Conservation (phyloP, 2,329 filamentous ascomycete species). For the Talaromyces albobiverticillius region DNA sequence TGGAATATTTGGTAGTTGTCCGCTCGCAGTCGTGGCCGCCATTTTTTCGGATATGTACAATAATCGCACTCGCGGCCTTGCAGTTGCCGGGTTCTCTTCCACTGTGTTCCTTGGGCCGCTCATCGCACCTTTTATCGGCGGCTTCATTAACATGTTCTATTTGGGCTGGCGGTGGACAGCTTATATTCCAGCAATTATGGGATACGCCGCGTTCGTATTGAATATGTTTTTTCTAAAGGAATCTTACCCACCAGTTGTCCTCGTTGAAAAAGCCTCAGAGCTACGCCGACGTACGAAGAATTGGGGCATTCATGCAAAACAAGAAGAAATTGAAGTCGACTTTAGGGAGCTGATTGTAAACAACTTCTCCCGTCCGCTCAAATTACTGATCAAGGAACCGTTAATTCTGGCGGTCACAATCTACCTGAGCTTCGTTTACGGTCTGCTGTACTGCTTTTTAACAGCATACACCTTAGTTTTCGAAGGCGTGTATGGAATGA, state of each 20-base stretch:
- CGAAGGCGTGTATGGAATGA: conserved; percentile 26
- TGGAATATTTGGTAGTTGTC: conserved; percentile 51
- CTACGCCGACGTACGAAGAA: conserved; percentile 51
- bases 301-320: conserved; percentile 58
- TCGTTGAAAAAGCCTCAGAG: conserved; percentile 51
- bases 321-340: conserved; percentile 54
- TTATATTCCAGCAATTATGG: conserved; percentile 56
- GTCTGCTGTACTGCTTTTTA: conserved; percentile 25
- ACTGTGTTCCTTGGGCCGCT: conserved; percentile 51
- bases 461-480: conserved; percentile 31
- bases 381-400: conserved; percentile 40
- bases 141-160: conserved; percentile 47
- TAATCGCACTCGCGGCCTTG: conserved; percentile 45
- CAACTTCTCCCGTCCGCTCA: conserved; percentile 46
- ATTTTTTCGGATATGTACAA: conserved; percentile 49
- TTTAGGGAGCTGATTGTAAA: conserved; percentile 47
- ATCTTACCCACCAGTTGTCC: conserved; percentile 52
- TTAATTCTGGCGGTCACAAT: conserved; percentile 34
- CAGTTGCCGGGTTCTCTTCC: conserved; percentile 44
- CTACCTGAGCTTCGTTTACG: conserved; percentile 33
- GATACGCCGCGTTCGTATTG: conserved; percentile 43
- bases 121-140: conserved; percentile 42
- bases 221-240: conserved; percentile 46
- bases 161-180: conserved; percentile 59
- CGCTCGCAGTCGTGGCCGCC: conserved; percentile 52